phyloP scores from a whole-genome alignment of 1,139 yeast genomes.

The Yamadazyma spencermartinsiae region DNA sequence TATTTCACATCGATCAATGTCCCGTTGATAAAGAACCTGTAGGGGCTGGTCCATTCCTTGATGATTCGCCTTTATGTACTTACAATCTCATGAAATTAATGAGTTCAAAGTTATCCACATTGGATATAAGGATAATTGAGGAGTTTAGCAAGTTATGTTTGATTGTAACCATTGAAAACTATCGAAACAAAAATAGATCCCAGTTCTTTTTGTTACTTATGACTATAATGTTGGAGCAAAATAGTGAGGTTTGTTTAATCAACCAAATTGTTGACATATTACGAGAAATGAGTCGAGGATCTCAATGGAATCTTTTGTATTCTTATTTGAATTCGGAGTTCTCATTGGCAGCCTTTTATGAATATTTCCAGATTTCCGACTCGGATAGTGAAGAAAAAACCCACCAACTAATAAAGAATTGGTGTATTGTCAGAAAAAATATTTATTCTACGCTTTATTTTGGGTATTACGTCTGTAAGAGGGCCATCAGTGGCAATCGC shows the following conservation, averaged over 20 bases:
- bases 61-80: conserved; percentile 2
- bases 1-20: conserved; percentile 11
- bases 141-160: background rate
- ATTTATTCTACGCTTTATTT: background rate
- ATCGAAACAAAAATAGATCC: conserved; percentile 1
- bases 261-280: background rate
- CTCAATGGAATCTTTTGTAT: background rate
- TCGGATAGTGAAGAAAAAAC: background rate
- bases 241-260: background rate
- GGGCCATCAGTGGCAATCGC: background rate
- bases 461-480: background rate
- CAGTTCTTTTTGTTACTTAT: conserved; percentile 6
- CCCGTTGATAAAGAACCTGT: conserved; percentile 3
- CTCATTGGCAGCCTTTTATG: background rate
- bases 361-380: background rate
- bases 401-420: background rate
- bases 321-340: background rate
- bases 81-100: conserved; percentile 3
- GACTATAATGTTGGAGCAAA: background rate
- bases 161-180: background rate
- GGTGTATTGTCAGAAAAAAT: background rate
- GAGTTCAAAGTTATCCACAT: conserved; percentile 1
- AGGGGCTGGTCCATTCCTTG: background rate
- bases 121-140: background rate
- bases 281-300: background rate